Percentiles rank a stretch among this genome's conserved stretches.
Evolutionary conservation across 1,284 basidiomycete species (phyloP).

Genomic region (Cryptococcus sp.): DNA sequence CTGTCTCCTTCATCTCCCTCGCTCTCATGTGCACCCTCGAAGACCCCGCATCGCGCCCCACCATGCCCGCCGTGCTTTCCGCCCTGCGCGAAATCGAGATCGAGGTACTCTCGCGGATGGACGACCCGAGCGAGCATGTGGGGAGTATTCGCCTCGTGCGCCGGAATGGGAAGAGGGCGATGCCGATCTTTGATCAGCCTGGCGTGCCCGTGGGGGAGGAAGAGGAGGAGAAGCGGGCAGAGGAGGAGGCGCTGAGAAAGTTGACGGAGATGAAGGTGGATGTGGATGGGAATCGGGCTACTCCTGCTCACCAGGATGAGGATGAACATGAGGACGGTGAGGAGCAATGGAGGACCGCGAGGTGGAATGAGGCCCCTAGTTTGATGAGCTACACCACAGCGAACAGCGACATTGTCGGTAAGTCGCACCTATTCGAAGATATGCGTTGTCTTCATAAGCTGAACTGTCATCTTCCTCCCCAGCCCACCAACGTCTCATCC

Average conservation of each 20-base stretch:
- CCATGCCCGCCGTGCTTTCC: conserved; percentile 70
- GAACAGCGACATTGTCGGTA: conserved; percentile 35
- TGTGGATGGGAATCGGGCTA: conserved; percentile 43
- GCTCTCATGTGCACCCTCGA: conserved; percentile 72
- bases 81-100: conserved; percentile 73
- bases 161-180: conserved; percentile 57
- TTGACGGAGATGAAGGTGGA: conserved; percentile 61
- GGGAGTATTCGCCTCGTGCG: conserved; percentile 65
- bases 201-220: conserved; percentile 45
- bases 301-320: background rate
- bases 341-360: conserved; percentile 46
- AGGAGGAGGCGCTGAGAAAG: conserved; percentile 69
- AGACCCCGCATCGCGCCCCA: conserved; percentile 69
- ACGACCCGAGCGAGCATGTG: conserved; percentile 62
- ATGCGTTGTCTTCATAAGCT: background rate
- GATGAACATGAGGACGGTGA: conserved; percentile 9
- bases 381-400: conserved; percentile 26
- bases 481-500: conserved; percentile 16
- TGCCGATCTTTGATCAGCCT: conserved; percentile 49
- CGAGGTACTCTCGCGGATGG: conserved; percentile 67
- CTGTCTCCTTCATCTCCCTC: conserved; percentile 70
- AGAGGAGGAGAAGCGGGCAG: conserved; percentile 46
- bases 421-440: conserved; percentile 5
- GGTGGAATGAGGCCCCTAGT: conserved; percentile 36
- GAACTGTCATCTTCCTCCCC: background rate